Percentiles rank a stretch among this genome's conserved stretches.
Conservation (phyloP, 176 grass and related monocot genomes). For the Poa annua region DNA sequence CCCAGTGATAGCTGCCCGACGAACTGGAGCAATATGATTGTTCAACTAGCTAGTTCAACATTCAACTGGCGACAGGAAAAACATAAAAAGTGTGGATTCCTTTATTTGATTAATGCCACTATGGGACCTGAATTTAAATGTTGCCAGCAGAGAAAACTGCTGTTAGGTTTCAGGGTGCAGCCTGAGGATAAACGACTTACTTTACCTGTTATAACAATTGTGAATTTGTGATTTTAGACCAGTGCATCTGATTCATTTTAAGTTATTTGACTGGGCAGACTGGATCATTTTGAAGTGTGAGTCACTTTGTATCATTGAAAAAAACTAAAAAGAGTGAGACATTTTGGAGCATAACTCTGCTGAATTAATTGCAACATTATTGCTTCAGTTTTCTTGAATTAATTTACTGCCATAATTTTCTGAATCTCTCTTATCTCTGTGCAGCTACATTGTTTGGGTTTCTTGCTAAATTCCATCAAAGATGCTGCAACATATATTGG, state of each 20-base stretch:
- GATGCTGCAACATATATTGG: slow-evolving; percentile 63
- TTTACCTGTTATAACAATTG: slow-evolving; percentile 37
- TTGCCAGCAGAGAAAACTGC: slow-evolving; percentile 14
- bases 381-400: slow-evolving; percentile 34
- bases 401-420: slow-evolving; percentile 27
- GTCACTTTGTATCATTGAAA: neutral
- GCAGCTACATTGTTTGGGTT: slow-evolving; percentile 83
- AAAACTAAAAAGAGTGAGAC: neutral
- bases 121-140: neutral
- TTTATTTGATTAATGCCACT: slow-evolving; percentile 27
- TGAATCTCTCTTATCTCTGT: slow-evolving; percentile 40
- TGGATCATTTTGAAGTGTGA: slow-evolving; percentile 33
- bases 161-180: slow-evolving; percentile 33
- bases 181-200: slow-evolving; percentile 22
- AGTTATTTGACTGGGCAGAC: slow-evolving; percentile 34
- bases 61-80: slow-evolving; percentile 18
- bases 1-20: neutral
- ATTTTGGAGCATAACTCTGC: slow-evolving; percentile 32
- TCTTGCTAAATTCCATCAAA: slow-evolving; percentile 65
- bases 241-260: slow-evolving; percentile 10
- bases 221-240: slow-evolving; percentile 21
- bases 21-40: neutral
- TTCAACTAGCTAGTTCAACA: slow-evolving; percentile 3
- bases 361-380: slow-evolving; percentile 23
- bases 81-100: slow-evolving; percentile 2